Base-by-base conservation (phyloP, 805 yeast genomes). In the Candida nitratophila region DNA sequence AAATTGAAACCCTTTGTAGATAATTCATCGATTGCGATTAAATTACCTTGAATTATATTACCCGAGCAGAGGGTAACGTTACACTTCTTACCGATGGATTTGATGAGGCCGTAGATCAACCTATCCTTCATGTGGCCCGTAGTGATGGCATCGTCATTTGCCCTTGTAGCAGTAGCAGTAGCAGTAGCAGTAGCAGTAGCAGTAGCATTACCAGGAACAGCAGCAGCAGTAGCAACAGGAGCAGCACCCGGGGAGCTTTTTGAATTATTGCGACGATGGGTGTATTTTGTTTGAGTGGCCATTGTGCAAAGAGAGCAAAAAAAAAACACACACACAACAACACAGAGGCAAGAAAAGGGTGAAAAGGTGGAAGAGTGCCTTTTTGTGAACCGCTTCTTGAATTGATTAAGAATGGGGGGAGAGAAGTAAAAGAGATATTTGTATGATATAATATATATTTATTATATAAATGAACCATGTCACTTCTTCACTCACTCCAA, bases 41-140 rank as follows among this genome's bases (percentile, higher is more conserved):
- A 63, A 9, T 80, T 56, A 19, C 96, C 96, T 20, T 65, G 61
- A 53, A 77, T 73, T 26, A 71, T 63, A 2, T 75, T 69, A 14
- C 91, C 91, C 0, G 86, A 73, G 22, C 76, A 63, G 1, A 82
- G 77, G 3, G 88, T 77, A 7, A 79, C 82, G 14, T 68, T 68
- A 12, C 76, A 78, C 27, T 66, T 65, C 27, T 74, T 68, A 17
- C 95, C 86, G 36, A 83, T 65, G 7, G 88, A 68, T 49, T 77
- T 77, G 33, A 76, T 69, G 37, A 84, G 61, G 40, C 81, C 66
- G 49, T 61, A 79, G 39, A 74, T 56, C 44, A 81, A 64, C 44
- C 86, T 70, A 51, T 82, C 86, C 50, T 73, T 69, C 72, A 76
- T 63, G 40, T 63, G 64, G 41, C 54, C 58, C 20, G 39, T 12